Evolutionary conservation across 257 asterid genomes (phyloP), one percentile per base, ranked within the genome.

Genomic region (Primulina tabacum): DNA sequence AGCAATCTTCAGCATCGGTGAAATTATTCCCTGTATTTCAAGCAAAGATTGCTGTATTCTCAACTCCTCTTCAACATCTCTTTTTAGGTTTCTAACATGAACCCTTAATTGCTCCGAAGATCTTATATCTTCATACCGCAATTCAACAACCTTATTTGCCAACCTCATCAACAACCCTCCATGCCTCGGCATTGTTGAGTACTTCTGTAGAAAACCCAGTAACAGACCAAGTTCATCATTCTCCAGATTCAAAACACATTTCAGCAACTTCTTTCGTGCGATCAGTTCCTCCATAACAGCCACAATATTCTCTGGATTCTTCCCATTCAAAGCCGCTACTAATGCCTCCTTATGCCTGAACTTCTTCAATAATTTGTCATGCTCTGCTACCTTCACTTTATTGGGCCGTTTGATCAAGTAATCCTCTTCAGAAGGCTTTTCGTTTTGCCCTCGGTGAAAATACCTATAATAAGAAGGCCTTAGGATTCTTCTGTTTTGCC

Each of bases 271-370:
- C 87, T 83, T 86, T 64, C 97, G 74, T 4, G 92, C 95, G 16
- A 94, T 89, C 79, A 94, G 75, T 63, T 94, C 99, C 86, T 94
- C 97, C 83, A 94, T 89, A 30, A 94, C 97, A 34, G 97, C 97
- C 70, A 91, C 88, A 40, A 85, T 81, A 70, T 79, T 78, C 75
- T 82, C 93, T 0, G 95, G 96, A 71, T 86, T 86, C 74, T 77
- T 89, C 69, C 76, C 76, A 8, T 30, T 79, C 78, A 94, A 78
- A 64, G 85, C 90, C 24, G 91, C 88, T 35, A 89, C 85, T 57
- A 91, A 69, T 0, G 99, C 96, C 30, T 89, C 95, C 78, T 85
- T 90, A 71, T 89, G 97, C 89, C 92, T 84, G 60, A 89, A 91
- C 67, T 86, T 89, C 86, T 85, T 89, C 84, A 91, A 70, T 55